A percentile compares a stretch with the other conserved stretches of the same genome.
Evolutionary conservation across 208 protist species (phyloP).

Genomic region (Jaenimonas drosophilae): DNA sequence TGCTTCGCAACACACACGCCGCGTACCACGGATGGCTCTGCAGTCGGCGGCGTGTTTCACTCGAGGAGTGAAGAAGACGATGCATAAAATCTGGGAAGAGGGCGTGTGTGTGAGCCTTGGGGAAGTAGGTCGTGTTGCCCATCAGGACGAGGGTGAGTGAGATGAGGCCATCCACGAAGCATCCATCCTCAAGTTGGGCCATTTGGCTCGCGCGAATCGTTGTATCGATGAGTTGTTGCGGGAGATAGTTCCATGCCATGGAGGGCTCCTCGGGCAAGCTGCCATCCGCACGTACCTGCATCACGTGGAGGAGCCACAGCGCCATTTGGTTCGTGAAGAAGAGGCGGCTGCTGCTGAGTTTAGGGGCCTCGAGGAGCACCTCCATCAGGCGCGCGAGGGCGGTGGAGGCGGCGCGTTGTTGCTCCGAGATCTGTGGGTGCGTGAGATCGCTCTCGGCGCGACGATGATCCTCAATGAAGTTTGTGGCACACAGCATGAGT

Average conservation of each 20-base stretch:
- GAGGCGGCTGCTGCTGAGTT: conserved; percentile 35
- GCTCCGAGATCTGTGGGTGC: conserved; percentile 30
- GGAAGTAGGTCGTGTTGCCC: conserved; percentile 84
- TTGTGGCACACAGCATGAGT: conserved; percentile 29
- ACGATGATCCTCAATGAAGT: conserved; percentile 64
- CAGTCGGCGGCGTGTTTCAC: conserved; percentile 34
- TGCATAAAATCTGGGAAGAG: conserved; percentile 68
- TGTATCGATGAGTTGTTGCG: conserved; percentile 75
- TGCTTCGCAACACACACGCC: conserved; percentile 63
- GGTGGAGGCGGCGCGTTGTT: conserved; percentile 30
- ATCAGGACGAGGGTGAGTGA: conserved; percentile 84
- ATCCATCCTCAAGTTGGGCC: conserved; percentile 32
- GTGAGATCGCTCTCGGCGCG: conserved; percentile 24
- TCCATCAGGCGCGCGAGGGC: conserved; percentile 55
- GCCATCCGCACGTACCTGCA: conserved; percentile 36
- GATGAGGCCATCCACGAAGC: conserved; percentile 56
- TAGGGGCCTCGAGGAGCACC: conserved; percentile 33
- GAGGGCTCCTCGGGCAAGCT: conserved; percentile 34
- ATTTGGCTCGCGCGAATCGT: conserved; percentile 59
- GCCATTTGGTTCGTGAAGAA: conserved; percentile 63
- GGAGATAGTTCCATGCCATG: conserved; percentile 64
- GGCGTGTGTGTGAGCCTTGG: conserved; percentile 84
- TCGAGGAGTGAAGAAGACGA: conserved; percentile 36
- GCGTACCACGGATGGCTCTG: conserved; percentile 75
- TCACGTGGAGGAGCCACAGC: conserved; percentile 68